Base-by-base conservation (phyloP, 108 stramenopile genomes). In the Aureococcus anophagefferens region DNA sequence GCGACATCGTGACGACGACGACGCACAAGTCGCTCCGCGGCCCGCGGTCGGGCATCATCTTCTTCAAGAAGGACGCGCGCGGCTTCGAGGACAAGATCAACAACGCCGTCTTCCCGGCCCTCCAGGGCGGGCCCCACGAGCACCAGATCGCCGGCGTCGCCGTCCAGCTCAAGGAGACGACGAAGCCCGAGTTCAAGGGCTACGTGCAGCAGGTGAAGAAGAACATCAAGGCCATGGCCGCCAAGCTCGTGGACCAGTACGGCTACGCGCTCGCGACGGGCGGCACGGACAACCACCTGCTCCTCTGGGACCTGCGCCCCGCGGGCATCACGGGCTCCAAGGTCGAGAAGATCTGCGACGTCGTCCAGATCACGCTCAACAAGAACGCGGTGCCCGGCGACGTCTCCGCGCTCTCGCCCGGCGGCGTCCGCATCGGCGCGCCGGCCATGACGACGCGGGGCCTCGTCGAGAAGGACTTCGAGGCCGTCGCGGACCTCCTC, bases 21-120 rank as follows among this genome's bases (percentile, higher is more conserved):
- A 98, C 97, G n/a, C 98, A 99, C 94, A 99, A 99, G 87, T 94
- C 93, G 63, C 92, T 99, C 34, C 93, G 98, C 67, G 98, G 98
- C 65, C 98, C 98, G 13, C 93, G 98, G 62, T 95, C 98, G 21
- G 98, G 96, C 65, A 91, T 99, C 90, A 99, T 99, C 79, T 99
- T 99, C 86, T 99, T 87, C 92, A 87, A 89, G 51, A 96, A 95
- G 90, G 98, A 99, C 82, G 90, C 87, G 68, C 94, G 98, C 68
- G 90, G 90, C 74, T 98, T 99, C 79, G 95, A 93, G 76, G 74
- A 74, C 59, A 80, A 79, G 71, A 96, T 98, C 86, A 98, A 95
- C 84, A 92, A 94, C 73, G 96, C 98, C 35, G 98, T 99, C 72
- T 99, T 99, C 91, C 98, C 98, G 35, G 95, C 95, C 11, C 85